phyloP scores from a whole-genome alignment of 441 rosid species.

The Caryocar brasiliense region DNA sequence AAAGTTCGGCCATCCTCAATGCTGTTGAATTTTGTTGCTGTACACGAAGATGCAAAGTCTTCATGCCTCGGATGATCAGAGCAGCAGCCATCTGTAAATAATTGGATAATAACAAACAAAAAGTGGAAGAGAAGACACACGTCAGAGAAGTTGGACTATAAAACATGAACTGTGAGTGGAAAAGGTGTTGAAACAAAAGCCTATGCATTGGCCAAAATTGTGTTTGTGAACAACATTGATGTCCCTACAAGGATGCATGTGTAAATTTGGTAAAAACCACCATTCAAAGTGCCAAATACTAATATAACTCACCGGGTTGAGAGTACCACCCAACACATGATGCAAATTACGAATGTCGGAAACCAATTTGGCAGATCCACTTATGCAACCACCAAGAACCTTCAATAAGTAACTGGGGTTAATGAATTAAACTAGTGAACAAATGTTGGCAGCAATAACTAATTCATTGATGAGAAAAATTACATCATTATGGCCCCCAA shows the following conservation, averaged over 20 bases:
- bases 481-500: conserved; percentile 97
- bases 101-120: too few relatives aligned
- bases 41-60: conserved; percentile 98
- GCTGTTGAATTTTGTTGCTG: conserved; percentile 90
- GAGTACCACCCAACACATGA: conserved; percentile 84
- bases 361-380: conserved; percentile 63
- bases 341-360: conserved; percentile 77
- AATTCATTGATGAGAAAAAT: conserved; percentile 16
- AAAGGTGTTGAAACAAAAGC: too few relatives aligned
- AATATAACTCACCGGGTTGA: conserved; percentile 63
- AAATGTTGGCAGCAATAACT: not conserved
- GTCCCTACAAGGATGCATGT: too few relatives aligned
- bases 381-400: conserved; percentile 91
- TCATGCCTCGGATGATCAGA: conserved; percentile 93
- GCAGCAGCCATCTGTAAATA: conserved; percentile 71
- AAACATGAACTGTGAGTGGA: too few relatives aligned
- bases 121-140: too few relatives aligned
- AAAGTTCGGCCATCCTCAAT: conserved; percentile 88
- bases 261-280: too few relatives aligned
- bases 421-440: too few relatives aligned
- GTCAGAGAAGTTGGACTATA: too few relatives aligned
- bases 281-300: too few relatives aligned
- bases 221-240: too few relatives aligned
- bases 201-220: too few relatives aligned
- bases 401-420: conserved; percentile 20